Percentiles rank a stretch among this genome's conserved stretches.
Conservation (phyloP, 1,284 basidiomycete species). For the Salmacisia buchloeana region DNA sequence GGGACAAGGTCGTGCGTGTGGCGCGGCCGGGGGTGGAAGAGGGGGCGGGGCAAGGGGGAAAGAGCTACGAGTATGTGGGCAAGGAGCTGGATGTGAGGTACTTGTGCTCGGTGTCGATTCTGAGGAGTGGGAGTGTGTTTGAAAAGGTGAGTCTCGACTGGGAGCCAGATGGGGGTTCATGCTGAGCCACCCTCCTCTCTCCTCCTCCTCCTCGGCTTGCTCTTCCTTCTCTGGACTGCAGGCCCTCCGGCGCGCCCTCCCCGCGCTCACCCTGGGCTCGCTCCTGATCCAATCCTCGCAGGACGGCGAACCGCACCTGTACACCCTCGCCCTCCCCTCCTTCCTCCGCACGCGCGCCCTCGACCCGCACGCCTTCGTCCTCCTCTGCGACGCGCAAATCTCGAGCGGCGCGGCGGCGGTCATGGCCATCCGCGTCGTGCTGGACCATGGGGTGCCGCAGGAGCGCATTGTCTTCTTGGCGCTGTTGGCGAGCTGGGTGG, state of each 20-base stretch:
- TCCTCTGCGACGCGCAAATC: constrained; percentile 92
- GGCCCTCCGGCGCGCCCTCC: constrained; percentile 80
- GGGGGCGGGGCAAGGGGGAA: constrained; percentile 53
- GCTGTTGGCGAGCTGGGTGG: constrained; percentile 74
- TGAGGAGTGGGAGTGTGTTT: constrained; percentile 81
- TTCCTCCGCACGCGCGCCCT: constrained; percentile 31
- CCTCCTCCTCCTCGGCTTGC: neutral
- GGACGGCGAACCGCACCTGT: constrained; percentile 80
- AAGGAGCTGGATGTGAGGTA: constrained; percentile 61
- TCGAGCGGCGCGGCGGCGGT: constrained; percentile 89
- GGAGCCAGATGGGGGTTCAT: neutral
- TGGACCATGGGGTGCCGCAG: constrained; percentile 87
- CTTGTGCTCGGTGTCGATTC: constrained; percentile 75
- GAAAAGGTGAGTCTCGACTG: constrained; percentile 52
- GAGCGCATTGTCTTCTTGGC: constrained; percentile 62
- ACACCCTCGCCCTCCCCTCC: constrained; percentile 72
- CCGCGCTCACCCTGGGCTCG: constrained; percentile 79
- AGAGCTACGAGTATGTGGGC: constrained; percentile 65
- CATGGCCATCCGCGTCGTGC: constrained; percentile 90
- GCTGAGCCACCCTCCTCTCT: neutral
- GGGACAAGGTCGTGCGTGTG: constrained; percentile 58
- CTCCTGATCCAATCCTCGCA: constrained; percentile 77
- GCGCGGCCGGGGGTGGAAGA: no score
- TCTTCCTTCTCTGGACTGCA: constrained; percentile 45
- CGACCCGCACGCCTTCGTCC: constrained; percentile 68